Evolutionary conservation across 352 stramenopile species (phyloP).

Genomic region (Aphanomyces stellatus): DNA sequence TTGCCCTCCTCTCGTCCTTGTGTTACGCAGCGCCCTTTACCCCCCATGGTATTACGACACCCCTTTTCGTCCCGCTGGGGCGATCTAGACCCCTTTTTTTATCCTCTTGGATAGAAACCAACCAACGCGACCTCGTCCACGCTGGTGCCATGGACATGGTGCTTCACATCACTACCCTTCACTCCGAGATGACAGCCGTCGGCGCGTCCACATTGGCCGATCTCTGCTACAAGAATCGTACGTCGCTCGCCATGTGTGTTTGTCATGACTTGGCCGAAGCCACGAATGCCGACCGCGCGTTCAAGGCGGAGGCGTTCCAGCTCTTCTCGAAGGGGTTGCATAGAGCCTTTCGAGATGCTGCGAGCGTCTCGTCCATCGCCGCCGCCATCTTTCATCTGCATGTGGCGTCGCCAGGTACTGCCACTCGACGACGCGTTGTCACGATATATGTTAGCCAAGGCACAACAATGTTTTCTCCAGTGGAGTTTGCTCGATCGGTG

Average conservation of each 20-base stretch:
- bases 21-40: constrained; percentile 42
- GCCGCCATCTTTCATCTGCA: background rate
- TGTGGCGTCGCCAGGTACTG: background rate
- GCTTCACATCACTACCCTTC: constrained; percentile 1
- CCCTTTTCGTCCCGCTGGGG: background rate
- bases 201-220: constrained; percentile 22
- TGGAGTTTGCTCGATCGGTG: background rate
- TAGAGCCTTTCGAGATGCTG: background rate
- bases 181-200: no score
- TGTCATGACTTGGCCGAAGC: background rate
- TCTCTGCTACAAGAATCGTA: constrained; percentile 13
- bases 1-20: constrained; percentile 30
- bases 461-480: background rate
- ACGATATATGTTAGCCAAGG: background rate
- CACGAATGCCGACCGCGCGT: background rate
- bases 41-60: constrained; percentile 31
- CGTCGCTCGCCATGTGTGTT: background rate
- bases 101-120: constrained; percentile 29
- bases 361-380: background rate
- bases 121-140: constrained; percentile 38
- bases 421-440: background rate
- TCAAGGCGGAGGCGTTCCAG: background rate
- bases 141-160: constrained; percentile 29
- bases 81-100: no score
- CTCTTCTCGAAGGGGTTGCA: background rate